phyloP scores from a whole-genome alignment of 2,329 filamentous ascomycete species.

The Scytalidium sp. region DNA sequence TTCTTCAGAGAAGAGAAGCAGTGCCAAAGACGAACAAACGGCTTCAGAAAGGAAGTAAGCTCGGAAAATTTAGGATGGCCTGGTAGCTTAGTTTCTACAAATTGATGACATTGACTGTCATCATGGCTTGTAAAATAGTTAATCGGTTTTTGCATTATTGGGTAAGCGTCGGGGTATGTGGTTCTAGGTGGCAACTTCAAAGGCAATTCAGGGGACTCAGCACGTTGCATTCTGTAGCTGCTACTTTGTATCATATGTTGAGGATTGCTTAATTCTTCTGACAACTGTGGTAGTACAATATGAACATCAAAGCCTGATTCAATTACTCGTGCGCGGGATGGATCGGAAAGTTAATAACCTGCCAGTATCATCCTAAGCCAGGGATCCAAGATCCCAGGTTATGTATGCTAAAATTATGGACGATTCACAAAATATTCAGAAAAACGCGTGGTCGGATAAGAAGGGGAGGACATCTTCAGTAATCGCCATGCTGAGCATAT shows the following conservation, averaged over 20 bases:
- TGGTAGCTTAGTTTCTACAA: neutral
- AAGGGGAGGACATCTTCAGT: no score
- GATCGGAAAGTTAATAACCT: no score
- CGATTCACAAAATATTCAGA: no score
- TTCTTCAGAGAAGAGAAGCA: slow-evolving; percentile 7
- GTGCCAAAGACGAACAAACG: neutral
- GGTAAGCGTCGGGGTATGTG: neutral
- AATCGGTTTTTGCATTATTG: neutral
- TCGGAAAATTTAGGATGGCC: neutral
- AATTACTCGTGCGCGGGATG: no score
- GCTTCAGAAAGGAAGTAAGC: neutral
- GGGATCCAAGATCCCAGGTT: no score
- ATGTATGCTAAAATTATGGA: no score
- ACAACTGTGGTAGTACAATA: neutral
- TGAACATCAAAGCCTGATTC: no score
- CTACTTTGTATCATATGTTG: neutral
- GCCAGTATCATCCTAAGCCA: no score
- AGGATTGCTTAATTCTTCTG: neutral
- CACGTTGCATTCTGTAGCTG: neutral
- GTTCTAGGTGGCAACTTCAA: neutral
- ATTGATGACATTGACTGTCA: neutral
- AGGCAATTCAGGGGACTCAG: neutral
- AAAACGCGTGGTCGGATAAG: no score
- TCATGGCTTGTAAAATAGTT: neutral
- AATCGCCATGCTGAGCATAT: no score